phyloP scores from a whole-genome alignment of 805 yeast genomes.

The Teunomyces funiuensis region DNA sequence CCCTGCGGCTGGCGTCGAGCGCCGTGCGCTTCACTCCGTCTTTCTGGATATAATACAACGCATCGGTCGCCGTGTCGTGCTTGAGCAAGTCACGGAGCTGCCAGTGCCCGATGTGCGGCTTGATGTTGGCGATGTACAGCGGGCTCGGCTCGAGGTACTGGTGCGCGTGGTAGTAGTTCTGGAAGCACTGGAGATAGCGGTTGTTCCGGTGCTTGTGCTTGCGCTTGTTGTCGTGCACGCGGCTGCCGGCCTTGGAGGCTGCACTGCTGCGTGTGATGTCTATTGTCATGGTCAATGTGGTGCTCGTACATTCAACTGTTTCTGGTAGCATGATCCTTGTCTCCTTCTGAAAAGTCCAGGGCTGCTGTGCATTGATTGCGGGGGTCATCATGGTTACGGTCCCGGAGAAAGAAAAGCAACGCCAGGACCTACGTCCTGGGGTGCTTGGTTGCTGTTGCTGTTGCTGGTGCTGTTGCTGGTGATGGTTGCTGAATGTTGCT shows the following conservation, averaged over 20 bases:
- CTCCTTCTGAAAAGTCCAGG: not conserved
- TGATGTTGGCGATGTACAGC: slow-evolving; percentile 29
- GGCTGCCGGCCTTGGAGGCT: not conserved
- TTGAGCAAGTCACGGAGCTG: slow-evolving; percentile 76
- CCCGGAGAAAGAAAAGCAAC: no score
- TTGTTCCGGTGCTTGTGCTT: slow-evolving; percentile 4
- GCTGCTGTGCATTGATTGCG: slow-evolving; percentile 1
- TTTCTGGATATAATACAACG: slow-evolving; percentile 59
- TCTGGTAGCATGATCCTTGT: slow-evolving; percentile 3
- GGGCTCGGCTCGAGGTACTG: slow-evolving; percentile 39
- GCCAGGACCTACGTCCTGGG: no score
- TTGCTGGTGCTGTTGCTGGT: no score
- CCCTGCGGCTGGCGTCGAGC: not conserved
- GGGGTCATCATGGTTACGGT: slow-evolving; percentile 7
- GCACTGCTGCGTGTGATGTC: slow-evolving; percentile 1
- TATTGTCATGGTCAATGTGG: slow-evolving; percentile 5
- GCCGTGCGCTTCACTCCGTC: slow-evolving; percentile 41
- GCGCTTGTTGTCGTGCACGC: not conserved
- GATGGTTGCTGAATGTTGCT: no score
- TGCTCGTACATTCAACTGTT: not conserved
- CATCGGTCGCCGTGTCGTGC: slow-evolving; percentile 42
- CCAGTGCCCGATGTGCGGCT: slow-evolving; percentile 58
- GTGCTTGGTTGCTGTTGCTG: no score
- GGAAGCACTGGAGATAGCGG: slow-evolving; percentile 32
- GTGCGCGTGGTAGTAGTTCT: slow-evolving; percentile 42